Evolutionary conservation across 306 rosid species (phyloP).

Genomic region (Senna siamea): DNA sequence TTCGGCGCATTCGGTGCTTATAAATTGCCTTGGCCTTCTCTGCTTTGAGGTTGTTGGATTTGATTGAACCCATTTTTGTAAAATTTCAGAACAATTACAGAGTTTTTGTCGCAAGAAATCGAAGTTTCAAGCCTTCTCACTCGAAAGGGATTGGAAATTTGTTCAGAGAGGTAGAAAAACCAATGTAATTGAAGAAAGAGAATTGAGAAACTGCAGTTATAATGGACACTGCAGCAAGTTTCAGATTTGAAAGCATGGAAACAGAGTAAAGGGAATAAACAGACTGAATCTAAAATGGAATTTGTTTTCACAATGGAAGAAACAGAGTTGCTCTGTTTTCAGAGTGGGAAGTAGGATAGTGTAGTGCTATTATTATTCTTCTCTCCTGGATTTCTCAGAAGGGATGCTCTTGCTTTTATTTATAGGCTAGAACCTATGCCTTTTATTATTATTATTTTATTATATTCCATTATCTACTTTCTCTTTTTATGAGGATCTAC

Average conservation of each 20-base stretch:
- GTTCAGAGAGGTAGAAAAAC: conserved; percentile 16
- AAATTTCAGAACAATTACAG: not conserved
- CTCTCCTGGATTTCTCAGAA: conserved; percentile 2
- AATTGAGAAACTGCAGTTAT: conserved; percentile 43
- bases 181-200: conserved; percentile 40
- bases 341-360: conserved; percentile 8
- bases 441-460: not conserved
- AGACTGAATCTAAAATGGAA: not conserved
- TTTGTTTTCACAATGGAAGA: conserved; percentile 28
- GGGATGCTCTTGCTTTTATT: conserved; percentile 33
- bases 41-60: conserved; percentile 59
- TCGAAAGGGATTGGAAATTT: conserved; percentile 39
- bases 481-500: too few relatives aligned
- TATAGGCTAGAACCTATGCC: conserved; percentile 34
- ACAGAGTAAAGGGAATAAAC: not conserved
- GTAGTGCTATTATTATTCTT: not conserved
- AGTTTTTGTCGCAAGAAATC: not conserved
- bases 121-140: conserved; percentile 33
- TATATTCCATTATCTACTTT: conserved; percentile 11
- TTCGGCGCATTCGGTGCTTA: conserved; percentile 53
- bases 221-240: not conserved
- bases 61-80: conserved; percentile 60
- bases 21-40: conserved; percentile 73
- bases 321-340: conserved; percentile 31
- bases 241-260: conserved; percentile 56